Conservation (phyloP, 1,139 yeast genomes). For the Hemisphaericaspora subhashii region DNA sequence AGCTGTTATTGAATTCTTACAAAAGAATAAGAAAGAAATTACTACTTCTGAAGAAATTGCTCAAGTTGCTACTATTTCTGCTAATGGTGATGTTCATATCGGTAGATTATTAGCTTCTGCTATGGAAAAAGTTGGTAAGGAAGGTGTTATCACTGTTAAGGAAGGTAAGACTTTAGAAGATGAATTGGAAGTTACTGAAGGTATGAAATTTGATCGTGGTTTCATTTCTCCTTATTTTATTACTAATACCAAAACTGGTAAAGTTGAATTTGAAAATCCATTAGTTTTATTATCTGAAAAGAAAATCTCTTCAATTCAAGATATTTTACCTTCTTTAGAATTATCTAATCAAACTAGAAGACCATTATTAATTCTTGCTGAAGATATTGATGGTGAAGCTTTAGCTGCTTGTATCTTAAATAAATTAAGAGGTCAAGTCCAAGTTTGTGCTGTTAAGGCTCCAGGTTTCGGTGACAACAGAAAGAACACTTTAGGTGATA, state of each 20-base stretch:
- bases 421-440: slow-evolving; percentile 98
- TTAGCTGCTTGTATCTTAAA: slow-evolving; percentile 98
- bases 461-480: slow-evolving; percentile 99
- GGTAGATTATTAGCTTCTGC: slow-evolving; percentile 94
- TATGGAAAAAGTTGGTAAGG: slow-evolving; percentile 99
- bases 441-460: slow-evolving; percentile 97
- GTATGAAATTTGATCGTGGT: slow-evolving; percentile 99
- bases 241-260: slow-evolving; percentile 94
- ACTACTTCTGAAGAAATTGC: slow-evolving; percentile 97
- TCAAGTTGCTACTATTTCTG: slow-evolving; percentile 98
- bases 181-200: slow-evolving; percentile 97
- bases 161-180: slow-evolving; percentile 98
- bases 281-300: slow-evolving; percentile 86
- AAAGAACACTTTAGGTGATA: slow-evolving; percentile 95
- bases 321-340: slow-evolving; percentile 91
- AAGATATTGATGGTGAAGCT: slow-evolving; percentile 98
- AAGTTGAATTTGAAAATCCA: slow-evolving; percentile 97
- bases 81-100: slow-evolving; percentile 94
- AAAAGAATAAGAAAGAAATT: slow-evolving; percentile 90
- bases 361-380: slow-evolving; percentile 93
- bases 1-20: slow-evolving; percentile 88
- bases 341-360: slow-evolving; percentile 93
- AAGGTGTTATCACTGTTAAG: slow-evolving; percentile 96
- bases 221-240: slow-evolving; percentile 97
- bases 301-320: slow-evolving; percentile 92